Conservation (phyloP, 2,329 filamentous ascomycete species). For the Trichoderma sp. region DNA sequence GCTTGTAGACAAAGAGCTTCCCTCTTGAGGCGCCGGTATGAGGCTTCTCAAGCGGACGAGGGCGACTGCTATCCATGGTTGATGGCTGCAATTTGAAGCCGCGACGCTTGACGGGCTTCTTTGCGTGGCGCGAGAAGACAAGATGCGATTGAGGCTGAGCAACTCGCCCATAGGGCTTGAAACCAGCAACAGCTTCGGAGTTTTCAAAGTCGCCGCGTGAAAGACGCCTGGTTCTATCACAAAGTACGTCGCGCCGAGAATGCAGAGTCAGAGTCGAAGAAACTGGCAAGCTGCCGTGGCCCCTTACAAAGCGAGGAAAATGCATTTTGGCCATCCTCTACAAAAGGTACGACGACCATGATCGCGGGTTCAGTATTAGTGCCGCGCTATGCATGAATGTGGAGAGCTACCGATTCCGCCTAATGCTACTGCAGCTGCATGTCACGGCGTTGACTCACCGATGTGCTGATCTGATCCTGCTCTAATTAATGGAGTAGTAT, state of each 20-base stretch:
- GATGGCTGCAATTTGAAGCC: background rate
- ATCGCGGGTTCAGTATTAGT: constrained; percentile 15
- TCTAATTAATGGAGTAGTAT: background rate
- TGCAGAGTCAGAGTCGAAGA: background rate
- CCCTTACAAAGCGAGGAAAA: background rate
- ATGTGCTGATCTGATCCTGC: constrained; percentile 1
- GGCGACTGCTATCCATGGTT: constrained; percentile 8
- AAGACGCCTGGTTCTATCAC: background rate
- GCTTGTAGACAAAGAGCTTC: constrained; percentile 31
- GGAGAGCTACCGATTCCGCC: constrained; percentile 10
- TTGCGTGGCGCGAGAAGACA: constrained; percentile 1
- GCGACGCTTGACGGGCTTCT: constrained; percentile 18
- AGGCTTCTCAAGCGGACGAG: background rate
- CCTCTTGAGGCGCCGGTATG: background rate
- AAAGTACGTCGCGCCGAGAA: background rate
- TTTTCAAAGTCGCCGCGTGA: background rate
- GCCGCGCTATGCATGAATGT: constrained; percentile 21
- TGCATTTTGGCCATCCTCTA: background rate
- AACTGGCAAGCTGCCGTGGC: background rate
- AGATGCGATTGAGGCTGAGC: background rate
- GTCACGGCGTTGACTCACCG: constrained; percentile 23
- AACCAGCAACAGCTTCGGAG: too few species aligned
- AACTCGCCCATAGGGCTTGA: background rate
- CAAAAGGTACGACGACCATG: background rate
- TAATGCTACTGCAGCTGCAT: constrained; percentile 21